A percentile compares a stretch with the other conserved stretches of the same genome.
phyloP scores from a whole-genome alignment of 352 stramenopile genomes.

The Halophytophthora batemanensis region DNA sequence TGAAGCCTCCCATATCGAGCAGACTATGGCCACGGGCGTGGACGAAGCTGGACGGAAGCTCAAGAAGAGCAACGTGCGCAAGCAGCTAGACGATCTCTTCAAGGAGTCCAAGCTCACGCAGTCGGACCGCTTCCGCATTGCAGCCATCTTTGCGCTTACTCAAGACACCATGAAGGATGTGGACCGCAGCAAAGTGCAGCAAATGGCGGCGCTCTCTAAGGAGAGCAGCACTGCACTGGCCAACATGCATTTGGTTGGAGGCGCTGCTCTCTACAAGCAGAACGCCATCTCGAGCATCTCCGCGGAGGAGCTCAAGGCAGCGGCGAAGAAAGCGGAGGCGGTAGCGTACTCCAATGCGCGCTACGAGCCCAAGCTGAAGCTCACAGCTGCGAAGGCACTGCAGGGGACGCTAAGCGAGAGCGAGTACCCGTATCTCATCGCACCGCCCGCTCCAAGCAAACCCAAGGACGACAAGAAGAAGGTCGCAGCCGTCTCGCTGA shows the following conservation, averaged over 20 bases:
- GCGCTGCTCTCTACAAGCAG: constrained; percentile 53
- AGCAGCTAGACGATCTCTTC: constrained; percentile 89
- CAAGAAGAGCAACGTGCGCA: constrained; percentile 80
- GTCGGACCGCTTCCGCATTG: constrained; percentile 87
- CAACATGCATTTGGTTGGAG: constrained; percentile 67
- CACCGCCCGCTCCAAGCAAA: constrained; percentile 46
- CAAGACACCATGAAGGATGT: constrained; percentile 87
- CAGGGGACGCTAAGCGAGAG: constrained; percentile 59
- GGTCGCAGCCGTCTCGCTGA: constrained; percentile 52
- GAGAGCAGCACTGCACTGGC: constrained; percentile 59
- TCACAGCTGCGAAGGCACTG: constrained; percentile 50
- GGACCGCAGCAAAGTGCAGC: constrained; percentile 85
- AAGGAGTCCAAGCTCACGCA: constrained; percentile 72
- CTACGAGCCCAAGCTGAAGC: constrained; percentile 74
- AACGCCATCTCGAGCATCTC: constrained; percentile 58
- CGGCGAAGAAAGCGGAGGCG: constrained; percentile 51
- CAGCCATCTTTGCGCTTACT: constrained; percentile 92
- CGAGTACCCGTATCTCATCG: constrained; percentile 84
- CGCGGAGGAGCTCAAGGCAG: constrained; percentile 61
- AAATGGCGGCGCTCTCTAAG: constrained; percentile 75
- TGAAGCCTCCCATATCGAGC: constrained; percentile 92
- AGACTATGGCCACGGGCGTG: constrained; percentile 93
- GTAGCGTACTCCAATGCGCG: constrained; percentile 81
- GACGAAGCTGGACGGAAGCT: constrained; percentile 91
- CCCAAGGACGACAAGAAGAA: constrained; percentile 52